Conservation (phyloP, 305 asterid species). For the Fraxinus paxiana region DNA sequence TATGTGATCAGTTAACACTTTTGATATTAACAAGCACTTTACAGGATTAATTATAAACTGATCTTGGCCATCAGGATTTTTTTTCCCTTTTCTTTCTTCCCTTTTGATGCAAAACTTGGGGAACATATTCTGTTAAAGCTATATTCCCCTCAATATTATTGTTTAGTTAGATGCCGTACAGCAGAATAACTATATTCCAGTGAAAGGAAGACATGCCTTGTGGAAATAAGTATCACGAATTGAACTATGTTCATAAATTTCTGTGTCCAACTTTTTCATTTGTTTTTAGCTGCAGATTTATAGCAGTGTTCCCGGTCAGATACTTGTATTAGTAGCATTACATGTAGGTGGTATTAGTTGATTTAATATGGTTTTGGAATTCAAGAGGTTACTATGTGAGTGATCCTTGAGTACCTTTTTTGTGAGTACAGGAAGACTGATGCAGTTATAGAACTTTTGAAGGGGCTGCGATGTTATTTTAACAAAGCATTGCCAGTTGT, state of each 20-base stretch:
- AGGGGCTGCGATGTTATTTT: conserved; percentile 79
- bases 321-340: neutral
- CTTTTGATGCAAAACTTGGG: neutral
- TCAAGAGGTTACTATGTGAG: neutral
- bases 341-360: neutral
- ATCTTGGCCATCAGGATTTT: neutral
- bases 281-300: conserved; percentile 1
- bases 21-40: neutral
- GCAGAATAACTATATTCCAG: neutral
- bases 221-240: neutral
- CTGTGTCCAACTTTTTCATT: neutral
- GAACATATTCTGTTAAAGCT: neutral
- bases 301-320: neutral
- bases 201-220: neutral
- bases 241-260: neutral
- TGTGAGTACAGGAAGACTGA: conserved; percentile 56
- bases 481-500: conserved; percentile 72
- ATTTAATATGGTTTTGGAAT: conserved; percentile 5
- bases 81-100: neutral
- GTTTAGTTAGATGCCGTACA: neutral
- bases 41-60: neutral
- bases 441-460: conserved; percentile 69
- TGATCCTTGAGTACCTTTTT: conserved; percentile 25
- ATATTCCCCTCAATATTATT: neutral
- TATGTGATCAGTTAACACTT: neutral